Conservation (phyloP, 208 protist genomes). For the Wallacemonas sp. region DNA sequence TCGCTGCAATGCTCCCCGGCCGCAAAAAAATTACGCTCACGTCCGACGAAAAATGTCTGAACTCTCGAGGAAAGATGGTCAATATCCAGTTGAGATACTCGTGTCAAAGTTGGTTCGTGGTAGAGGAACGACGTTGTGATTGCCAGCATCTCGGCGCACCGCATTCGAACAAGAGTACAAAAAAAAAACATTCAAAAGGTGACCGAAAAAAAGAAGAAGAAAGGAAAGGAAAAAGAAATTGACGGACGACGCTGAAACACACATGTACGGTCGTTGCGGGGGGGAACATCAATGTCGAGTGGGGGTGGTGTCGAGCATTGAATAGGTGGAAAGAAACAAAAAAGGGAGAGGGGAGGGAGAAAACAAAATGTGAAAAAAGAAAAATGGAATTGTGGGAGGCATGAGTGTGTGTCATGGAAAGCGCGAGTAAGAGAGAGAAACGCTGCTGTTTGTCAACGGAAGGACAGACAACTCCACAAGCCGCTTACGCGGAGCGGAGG, state of each 20-base stretch:
- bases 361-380: background rate
- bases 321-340: background rate
- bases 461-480: no score
- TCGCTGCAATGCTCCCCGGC: no score
- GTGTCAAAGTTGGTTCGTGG: no score
- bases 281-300: constrained; percentile 1
- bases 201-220: constrained; percentile 4
- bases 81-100: background rate
- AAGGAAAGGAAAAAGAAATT: background rate
- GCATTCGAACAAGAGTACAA: background rate
- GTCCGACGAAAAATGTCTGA: no score
- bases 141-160: constrained; percentile 5
- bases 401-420: no score
- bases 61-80: no score
- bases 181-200: background rate
- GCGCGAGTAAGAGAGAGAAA: no score
- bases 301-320: background rate
- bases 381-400: background rate
- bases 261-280: background rate
- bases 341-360: background rate
- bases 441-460: no score
- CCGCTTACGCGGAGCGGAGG: background rate
- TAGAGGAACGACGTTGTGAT: constrained; percentile 7
- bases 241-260: background rate
- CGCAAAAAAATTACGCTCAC: no score